These are phyloP conservation scores for Silene noctiflora DNA, from an alignment of 179 eudicot species.

Conservation along the genomic window DNA sequence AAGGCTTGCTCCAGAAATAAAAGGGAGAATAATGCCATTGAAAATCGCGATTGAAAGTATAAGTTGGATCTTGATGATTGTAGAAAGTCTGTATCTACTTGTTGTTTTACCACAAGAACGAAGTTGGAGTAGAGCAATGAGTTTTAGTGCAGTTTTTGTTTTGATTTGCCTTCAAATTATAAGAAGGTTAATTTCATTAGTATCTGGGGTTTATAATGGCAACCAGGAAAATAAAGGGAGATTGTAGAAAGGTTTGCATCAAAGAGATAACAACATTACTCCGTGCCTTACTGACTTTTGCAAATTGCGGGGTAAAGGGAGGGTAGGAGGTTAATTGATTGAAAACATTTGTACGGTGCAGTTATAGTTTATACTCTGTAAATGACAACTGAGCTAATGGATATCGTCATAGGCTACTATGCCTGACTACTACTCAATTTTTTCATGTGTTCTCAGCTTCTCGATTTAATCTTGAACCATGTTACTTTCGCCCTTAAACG, in stretches of 20 bases:
- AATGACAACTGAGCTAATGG: no score
- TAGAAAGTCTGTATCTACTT: slow-evolving; percentile 39
- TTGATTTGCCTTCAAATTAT: slow-evolving; percentile 43
- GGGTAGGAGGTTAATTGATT: no score
- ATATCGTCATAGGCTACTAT: no score
- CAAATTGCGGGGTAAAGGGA: no score
- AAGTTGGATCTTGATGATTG: slow-evolving; percentile 42
- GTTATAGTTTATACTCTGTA: no score
- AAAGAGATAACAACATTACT: no score
- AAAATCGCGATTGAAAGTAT: slow-evolving; percentile 33
- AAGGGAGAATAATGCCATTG: slow-evolving; percentile 20
- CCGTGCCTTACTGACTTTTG: no score
- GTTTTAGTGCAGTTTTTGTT: slow-evolving; percentile 35
- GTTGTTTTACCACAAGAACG: slow-evolving; percentile 31
- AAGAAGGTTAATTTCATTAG: slow-evolving; percentile 22
- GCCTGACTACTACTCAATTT: no score
- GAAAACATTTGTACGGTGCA: no score
- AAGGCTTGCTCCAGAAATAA: slow-evolving; percentile 27
- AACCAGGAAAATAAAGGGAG: slow-evolving; percentile 24
- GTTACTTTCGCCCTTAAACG: no score
- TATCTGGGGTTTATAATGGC: slow-evolving; percentile 19
- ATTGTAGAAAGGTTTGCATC: not conserved
- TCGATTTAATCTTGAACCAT: no score
- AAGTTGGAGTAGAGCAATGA: slow-evolving; percentile 22
- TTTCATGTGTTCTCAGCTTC: no score